Evolutionary conservation across 768 basidiomycete genomes (phyloP), one percentile per base, ranked within the genome.

Genomic region (Naematelia encephala): DNA sequence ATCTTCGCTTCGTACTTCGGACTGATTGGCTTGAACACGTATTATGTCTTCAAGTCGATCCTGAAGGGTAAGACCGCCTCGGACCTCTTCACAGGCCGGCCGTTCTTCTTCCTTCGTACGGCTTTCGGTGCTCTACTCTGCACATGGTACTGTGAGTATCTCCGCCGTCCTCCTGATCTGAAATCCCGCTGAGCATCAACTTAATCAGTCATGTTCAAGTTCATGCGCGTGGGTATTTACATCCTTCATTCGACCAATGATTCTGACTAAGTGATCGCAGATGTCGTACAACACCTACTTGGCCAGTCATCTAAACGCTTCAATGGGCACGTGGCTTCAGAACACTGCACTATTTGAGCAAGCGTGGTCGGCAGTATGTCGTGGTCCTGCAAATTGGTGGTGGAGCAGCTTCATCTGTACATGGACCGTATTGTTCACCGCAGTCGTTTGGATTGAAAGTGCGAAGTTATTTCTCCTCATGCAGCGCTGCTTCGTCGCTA

Each of bases 271-370:
- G 27, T 34, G 26, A 14, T 39, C 19, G 21, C 14, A 25, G 13
- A 60, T 84, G 84, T 85, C 84, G 64, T 85, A 83, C 60, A 26
- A 55, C 12, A 74, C 82, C 56, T 82, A 82, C 66, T 81, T 82
- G 55, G 50, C 51, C 10, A 55, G 44, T 21, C 59, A 61, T 42
- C 25, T 29, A 4, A 44, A 29, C 12, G 25, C 58, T 3, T 57
- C 63, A 19, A 50, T 86, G 21, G 78, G 82, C 3, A 69, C 72
- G 8, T 87, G 86, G 86, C 80, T 87, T 1, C 51, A 75, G 16
- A 56, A 82, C 21, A 86, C 85, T 0, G 77, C 78, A 0, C 78
- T 87, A 0, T 87, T 88, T 62, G 82, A 85, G 68, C 81, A 87
- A 73, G 85, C 85, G 1, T 82, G 81, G 81, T 53, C 60, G 1